Conservation (phyloP, 2,329 filamentous ascomycete genomes). For the Elsinoe perseae region DNA sequence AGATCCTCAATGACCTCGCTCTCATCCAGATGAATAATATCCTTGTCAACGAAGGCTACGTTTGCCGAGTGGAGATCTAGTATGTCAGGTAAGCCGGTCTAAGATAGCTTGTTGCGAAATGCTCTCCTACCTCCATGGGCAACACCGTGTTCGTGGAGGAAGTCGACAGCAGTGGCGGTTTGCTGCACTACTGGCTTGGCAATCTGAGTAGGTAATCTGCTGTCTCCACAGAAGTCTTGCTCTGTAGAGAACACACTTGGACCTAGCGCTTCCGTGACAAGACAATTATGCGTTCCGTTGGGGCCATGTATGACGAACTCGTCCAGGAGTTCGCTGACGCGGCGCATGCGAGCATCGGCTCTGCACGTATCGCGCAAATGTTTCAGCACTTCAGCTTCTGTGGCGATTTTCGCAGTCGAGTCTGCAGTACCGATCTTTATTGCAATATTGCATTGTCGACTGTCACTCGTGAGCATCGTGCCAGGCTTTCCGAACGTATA, state of each 20-base stretch:
- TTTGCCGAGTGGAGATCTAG: neutral
- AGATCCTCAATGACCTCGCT: neutral
- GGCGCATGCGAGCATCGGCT: no score
- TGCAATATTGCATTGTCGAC: neutral
- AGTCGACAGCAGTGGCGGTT: conserved; percentile 18
- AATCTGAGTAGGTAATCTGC: conserved; percentile 1
- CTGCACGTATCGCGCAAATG: no score
- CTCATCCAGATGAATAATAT: neutral
- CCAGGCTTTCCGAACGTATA: neutral
- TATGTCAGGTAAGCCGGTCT: neutral
- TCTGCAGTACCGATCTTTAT: neutral
- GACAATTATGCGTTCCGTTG: conserved; percentile 19
- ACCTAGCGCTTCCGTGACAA: conserved; percentile 20
- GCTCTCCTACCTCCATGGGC: conserved; percentile 13
- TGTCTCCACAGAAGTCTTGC: neutral
- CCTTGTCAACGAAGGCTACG: neutral
- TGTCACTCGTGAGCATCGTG: neutral
- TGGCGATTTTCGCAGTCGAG: no score
- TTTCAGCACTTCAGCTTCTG: no score
- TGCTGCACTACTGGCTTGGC: conserved; percentile 20
- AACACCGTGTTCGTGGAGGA: conserved; percentile 19
- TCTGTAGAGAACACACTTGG: conserved; percentile 15
- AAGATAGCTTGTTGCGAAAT: neutral
- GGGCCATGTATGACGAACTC: conserved; percentile 20
- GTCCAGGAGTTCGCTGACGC: conserved; percentile 17